Evolutionary conservation across 257 asterid species (phyloP).

Genomic region (Voacanga thouarsii): DNA sequence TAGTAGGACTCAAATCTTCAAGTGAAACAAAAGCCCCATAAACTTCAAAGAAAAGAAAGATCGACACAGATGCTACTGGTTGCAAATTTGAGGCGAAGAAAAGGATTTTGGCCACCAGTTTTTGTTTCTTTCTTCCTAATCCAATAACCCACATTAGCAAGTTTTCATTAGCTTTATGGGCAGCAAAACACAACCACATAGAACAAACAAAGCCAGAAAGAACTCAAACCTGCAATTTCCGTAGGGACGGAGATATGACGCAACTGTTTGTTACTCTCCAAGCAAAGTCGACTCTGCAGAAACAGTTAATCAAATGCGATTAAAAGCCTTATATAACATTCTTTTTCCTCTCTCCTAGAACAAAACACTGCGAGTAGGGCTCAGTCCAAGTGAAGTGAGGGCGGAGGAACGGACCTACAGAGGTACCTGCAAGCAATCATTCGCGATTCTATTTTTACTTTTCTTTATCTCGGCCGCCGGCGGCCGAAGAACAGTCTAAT

Average conservation of each 20-base stretch:
- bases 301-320: background rate
- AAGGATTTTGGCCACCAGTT: too few species aligned
- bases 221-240: slow-evolving; percentile 15
- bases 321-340: background rate
- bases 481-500: too few species aligned
- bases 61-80: background rate
- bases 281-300: slow-evolving; percentile 39
- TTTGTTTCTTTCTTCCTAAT: too few species aligned
- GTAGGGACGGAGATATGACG: slow-evolving; percentile 26
- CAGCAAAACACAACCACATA: background rate
- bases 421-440: slow-evolving; percentile 39
- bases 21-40: too few species aligned
- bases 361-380: background rate
- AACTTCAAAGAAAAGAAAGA: too few species aligned
- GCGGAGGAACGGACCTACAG: slow-evolving; percentile 28
- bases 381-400: too few species aligned
- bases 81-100: too few species aligned
- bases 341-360: background rate
- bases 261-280: slow-evolving; percentile 21
- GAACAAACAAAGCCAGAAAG: background rate
- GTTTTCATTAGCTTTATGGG: too few species aligned
- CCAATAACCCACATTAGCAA: too few species aligned
- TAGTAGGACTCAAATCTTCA: too few species aligned
- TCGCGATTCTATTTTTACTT: background rate
- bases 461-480: slow-evolving; percentile 1